These are phyloP conservation scores for Neurospora terricola DNA, from an alignment of 495 filamentous ascomycete genomes.

Conservation along the genomic window DNA sequence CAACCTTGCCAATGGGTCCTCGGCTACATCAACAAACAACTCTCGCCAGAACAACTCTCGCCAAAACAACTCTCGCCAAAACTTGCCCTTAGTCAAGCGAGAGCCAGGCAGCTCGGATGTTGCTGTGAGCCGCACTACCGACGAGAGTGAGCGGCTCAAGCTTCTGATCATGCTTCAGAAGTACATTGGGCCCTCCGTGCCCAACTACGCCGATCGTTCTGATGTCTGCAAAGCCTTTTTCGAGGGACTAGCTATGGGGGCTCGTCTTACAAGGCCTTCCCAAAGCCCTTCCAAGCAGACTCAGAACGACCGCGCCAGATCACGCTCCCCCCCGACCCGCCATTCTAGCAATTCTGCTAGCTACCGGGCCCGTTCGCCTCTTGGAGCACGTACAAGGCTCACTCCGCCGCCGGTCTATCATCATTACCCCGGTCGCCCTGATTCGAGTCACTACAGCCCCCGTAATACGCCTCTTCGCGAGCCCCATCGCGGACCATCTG, in stretches of 20 bases:
- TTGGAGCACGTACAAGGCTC: not conserved
- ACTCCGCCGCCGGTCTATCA: conserved; percentile 1
- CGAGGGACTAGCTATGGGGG: conserved; percentile 20
- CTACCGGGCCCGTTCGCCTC: conserved; percentile 12
- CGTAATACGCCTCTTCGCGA: not conserved
- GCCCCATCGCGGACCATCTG: not conserved
- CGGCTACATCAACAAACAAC: not conserved
- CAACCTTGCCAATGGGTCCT: not conserved
- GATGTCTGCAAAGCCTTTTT: conserved; percentile 19
- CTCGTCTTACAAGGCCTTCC: conserved; percentile 3
- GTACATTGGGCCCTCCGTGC: conserved; percentile 1
- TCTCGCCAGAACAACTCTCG: not conserved
- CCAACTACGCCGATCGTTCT: not conserved
- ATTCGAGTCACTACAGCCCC: conserved; percentile 3
- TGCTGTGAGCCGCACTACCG: not conserved
- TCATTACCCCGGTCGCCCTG: not conserved
- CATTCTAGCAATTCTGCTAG: not conserved
- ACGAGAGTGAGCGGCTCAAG: not conserved
- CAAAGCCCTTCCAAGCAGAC: not conserved
- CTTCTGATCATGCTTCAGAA: conserved; percentile 3
- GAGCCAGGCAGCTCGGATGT: not conserved
- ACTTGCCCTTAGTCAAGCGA: not conserved
- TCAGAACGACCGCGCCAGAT: not conserved
- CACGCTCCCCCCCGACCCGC: not conserved
- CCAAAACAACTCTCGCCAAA: not conserved